phyloP scores from a whole-genome alignment of 768 basidiomycete genomes.

The Collybia nuda region DNA sequence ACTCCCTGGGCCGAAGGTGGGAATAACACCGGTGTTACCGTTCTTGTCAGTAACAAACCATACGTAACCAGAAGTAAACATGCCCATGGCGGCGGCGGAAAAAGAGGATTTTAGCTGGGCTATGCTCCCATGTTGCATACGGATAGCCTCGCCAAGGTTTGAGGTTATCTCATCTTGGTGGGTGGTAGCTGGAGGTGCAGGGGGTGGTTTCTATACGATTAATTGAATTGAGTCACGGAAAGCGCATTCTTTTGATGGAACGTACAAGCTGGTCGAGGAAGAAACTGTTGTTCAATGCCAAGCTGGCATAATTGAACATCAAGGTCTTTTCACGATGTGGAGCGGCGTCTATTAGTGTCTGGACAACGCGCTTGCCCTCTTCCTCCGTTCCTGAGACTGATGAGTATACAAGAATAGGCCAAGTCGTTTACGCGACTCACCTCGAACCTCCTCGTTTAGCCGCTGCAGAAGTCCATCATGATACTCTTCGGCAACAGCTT shows the following conservation, averaged over 20 bases:
- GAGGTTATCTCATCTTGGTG: slow-evolving; percentile 38
- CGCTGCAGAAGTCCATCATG: slow-evolving; percentile 81
- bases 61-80: slow-evolving; percentile 78
- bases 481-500: slow-evolving; percentile 76
- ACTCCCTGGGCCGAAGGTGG: slow-evolving; percentile 89
- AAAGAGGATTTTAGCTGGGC: slow-evolving; percentile 72
- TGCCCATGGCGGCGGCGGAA: slow-evolving; percentile 73
- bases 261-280: slow-evolving; percentile 87
- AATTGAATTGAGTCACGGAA: slow-evolving; percentile 10
- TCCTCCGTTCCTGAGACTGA: slow-evolving; percentile 48
- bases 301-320: slow-evolving; percentile 88
- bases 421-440: slow-evolving; percentile 37
- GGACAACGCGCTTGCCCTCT: slow-evolving; percentile 57
- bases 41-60: slow-evolving; percentile 81
- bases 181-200: slow-evolving; percentile 26
- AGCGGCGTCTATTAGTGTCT: slow-evolving; percentile 73
- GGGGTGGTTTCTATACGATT: slow-evolving; percentile 38
- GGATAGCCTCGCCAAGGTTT: slow-evolving; percentile 33
- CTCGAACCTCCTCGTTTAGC: slow-evolving; percentile 71
- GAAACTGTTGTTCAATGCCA: slow-evolving; percentile 93
- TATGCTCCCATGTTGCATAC: slow-evolving; percentile 58
- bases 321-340: slow-evolving; percentile 55
- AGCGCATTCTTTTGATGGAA: slow-evolving; percentile 14
- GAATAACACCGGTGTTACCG: slow-evolving; percentile 67
- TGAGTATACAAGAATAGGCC: slow-evolving; percentile 2